phyloP scores from a whole-genome alignment of 495 filamentous ascomycete species.

The Daldinia childiae region DNA sequence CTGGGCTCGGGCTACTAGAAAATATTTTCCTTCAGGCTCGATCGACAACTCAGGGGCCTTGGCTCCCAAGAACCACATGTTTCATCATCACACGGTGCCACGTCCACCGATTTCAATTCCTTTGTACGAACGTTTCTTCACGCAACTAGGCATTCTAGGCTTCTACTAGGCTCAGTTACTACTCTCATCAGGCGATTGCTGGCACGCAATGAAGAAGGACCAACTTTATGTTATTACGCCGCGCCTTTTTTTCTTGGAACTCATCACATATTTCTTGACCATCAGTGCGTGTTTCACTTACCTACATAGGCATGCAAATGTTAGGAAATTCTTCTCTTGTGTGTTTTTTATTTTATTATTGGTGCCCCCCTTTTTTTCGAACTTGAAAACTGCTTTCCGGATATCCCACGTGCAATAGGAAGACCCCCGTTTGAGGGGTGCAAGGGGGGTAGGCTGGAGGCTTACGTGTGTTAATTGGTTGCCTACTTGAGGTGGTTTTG shows the following conservation, averaged over 20 bases:
- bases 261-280: slow-evolving; percentile 16
- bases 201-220: slow-evolving; percentile 35
- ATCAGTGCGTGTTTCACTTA: slow-evolving; percentile 10
- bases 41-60: slow-evolving; percentile 14
- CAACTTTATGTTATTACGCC: slow-evolving; percentile 11
- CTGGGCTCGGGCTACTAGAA: slow-evolving; percentile 34
- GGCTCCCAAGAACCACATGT: background rate
- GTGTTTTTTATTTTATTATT: slow-evolving; percentile 17
- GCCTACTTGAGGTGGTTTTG: background rate
- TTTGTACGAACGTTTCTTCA: slow-evolving; percentile 37
- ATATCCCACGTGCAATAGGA: slow-evolving; percentile 21
- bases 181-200: slow-evolving; percentile 33
- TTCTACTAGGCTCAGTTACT: slow-evolving; percentile 35
- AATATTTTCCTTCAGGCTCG: slow-evolving; percentile 26
- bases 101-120: slow-evolving; percentile 39
- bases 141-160: slow-evolving; percentile 5
- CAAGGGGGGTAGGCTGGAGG: background rate
- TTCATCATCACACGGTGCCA: slow-evolving; percentile 26
- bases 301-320: slow-evolving; percentile 15
- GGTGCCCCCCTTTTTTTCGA: background rate
- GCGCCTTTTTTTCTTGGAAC: slow-evolving; percentile 18
- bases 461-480: background rate
- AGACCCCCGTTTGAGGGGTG: background rate
- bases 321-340: slow-evolving; percentile 26
- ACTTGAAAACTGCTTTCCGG: slow-evolving; percentile 8